Evolutionary conservation across 2,329 filamentous ascomycete genomes (phyloP), one percentile per base, ranked within the genome.

Genomic region (Chrysoporthe austroafricana): DNA sequence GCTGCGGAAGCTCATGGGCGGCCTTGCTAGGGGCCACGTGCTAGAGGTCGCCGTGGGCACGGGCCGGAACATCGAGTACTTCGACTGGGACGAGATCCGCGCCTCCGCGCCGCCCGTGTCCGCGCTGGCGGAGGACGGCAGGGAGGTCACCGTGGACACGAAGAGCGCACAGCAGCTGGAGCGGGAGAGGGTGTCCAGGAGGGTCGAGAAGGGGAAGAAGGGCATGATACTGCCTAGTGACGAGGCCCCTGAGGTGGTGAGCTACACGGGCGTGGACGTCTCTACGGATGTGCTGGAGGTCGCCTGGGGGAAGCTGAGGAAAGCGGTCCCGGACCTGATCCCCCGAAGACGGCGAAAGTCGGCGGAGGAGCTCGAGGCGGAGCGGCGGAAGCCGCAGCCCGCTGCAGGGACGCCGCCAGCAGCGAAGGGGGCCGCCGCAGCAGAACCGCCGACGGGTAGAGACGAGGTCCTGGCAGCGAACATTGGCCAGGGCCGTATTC

Each of bases 41-140:
- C 81, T 90, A 43, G 88, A 90, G 76, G 81, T 90, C 14, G 87
- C 87, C 21, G 83, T 90, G 66, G 88, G 88, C 21, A 88, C 88
- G 2, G 88, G 88, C 3, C 81, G 88, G 14, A 90, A 90, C 72
- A 73, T 90, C 18, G 79, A 81, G 50, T 87, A 84, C 75, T 89
- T 89, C 74, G 79, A 84, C 73, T 90, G 87, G 86, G 79, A 79
- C 21, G 76, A 77, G 16, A 73, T 84, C 13, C 75, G 74, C 34
- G 72, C 73, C 3, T 70, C 70, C 9, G 72, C 70, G 26, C 70
- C 68, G 13, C 67, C 66, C 9, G 69, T 66, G 21, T 64, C 62
- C 4, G 63, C 69, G 14, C 18, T 52, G n/a, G 42, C 39, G 4
- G 63, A 56, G 44, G 70, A 77, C 0, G 74, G 70, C 2, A 71